Conservation (phyloP, 805 yeast species). For the Starmerella powellii region DNA sequence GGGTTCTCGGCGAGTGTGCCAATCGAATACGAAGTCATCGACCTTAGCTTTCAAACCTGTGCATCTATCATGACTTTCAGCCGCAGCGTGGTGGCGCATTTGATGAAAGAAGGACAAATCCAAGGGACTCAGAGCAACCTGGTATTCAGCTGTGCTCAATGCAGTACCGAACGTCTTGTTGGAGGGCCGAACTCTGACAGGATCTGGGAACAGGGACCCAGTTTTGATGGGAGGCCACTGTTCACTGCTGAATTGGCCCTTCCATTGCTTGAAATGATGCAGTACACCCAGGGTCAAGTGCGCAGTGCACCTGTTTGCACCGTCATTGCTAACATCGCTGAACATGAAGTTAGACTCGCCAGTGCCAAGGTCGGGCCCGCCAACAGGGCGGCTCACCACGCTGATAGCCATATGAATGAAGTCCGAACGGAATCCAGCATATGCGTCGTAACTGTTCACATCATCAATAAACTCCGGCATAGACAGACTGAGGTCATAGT, state of each 20-base stretch:
- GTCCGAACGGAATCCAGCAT: conserved; percentile 65
- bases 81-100: conserved; percentile 8
- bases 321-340: conserved; percentile 2
- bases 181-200: conserved; percentile 14
- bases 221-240: conserved; percentile 66
- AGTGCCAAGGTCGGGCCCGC: not conserved
- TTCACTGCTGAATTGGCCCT: conserved; percentile 71
- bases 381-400: conserved; percentile 24
- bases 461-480: conserved; percentile 44
- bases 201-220: conserved; percentile 49
- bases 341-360: not conserved
- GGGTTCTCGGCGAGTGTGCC: conserved; percentile 46
- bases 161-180: conserved; percentile 47
- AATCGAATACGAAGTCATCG: conserved; percentile 45
- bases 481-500: conserved; percentile 49
- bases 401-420: conserved; percentile 62
- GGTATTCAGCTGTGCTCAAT: conserved; percentile 60
- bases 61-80: conserved; percentile 33
- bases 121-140: conserved; percentile 58
- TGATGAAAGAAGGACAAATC: conserved; percentile 58
- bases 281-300: conserved; percentile 65
- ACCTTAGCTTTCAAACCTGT: conserved; percentile 62
- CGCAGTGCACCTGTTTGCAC: conserved; percentile 41
- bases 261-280: conserved; percentile 67
- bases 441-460: conserved; percentile 57